Conservation (phyloP, 73 alveolate species). For the Symbiodinium natans region DNA sequence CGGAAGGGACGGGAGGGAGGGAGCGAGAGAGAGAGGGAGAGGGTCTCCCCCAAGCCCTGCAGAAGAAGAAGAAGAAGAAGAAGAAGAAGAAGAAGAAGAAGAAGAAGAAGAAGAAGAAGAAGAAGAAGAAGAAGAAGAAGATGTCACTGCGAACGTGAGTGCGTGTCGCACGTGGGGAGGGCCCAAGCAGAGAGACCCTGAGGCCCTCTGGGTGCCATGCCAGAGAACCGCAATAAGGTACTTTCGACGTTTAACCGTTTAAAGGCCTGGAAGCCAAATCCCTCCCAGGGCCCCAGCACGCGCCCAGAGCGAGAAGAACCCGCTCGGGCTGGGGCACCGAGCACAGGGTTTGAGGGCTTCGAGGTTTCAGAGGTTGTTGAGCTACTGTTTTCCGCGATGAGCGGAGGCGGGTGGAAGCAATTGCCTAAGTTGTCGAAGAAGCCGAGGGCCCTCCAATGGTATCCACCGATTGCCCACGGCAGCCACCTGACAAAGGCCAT, state of each 20-base stretch:
- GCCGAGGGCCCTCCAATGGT: slow-evolving; percentile 30
- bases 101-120: not conserved
- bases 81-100: not conserved
- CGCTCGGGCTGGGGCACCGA: not conserved
- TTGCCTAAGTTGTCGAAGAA: not conserved
- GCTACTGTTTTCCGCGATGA: not conserved
- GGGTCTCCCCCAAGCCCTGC: too few relatives aligned
- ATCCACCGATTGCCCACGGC: not conserved
- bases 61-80: too few relatives aligned
- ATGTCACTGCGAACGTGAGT: too few relatives aligned
- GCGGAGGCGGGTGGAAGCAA: not conserved
- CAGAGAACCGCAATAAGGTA: too few relatives aligned
- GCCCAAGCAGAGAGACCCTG: too few relatives aligned
- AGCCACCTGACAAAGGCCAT: slow-evolving; percentile 16
- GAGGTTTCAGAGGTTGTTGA: too few relatives aligned
- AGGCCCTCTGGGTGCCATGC: too few relatives aligned
- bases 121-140: not conserved
- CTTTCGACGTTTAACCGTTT: too few relatives aligned
- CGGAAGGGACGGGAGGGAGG: too few relatives aligned
- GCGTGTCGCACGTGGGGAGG: too few relatives aligned
- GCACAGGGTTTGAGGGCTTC: not conserved
- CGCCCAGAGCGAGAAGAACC: not conserved
- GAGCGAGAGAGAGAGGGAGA: too few relatives aligned
- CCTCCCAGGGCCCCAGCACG: not conserved
- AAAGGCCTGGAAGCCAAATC: too few relatives aligned